phyloP scores from a whole-genome alignment of 140 eudicot species.

The Ambrosia hybrid region DNA sequence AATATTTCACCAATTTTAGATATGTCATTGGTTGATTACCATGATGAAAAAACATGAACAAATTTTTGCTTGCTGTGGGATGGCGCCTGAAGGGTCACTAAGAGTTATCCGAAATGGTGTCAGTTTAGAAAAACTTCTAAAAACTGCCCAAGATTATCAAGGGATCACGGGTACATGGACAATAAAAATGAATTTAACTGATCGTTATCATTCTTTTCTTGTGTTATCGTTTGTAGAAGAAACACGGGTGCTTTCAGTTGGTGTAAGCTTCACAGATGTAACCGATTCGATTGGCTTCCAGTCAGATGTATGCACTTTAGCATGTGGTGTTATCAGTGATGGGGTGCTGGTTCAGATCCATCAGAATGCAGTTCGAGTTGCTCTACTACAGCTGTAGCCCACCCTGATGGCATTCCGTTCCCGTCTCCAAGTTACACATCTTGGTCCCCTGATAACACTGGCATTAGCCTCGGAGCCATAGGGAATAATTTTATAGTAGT shows the following conservation, averaged over 20 bases:
- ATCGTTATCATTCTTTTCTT: constrained; percentile 78
- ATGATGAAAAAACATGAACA: constrained; percentile 91
- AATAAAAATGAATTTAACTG: constrained; percentile 59
- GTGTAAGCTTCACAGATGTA: constrained; percentile 88
- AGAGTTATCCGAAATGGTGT: constrained; percentile 82
- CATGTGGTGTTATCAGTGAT: constrained; percentile 79
- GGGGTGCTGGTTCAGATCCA: constrained; percentile 79
- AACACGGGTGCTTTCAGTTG: constrained; percentile 95
- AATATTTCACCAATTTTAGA: constrained; percentile 92
- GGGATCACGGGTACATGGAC: constrained; percentile 96
- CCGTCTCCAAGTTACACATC: constrained; percentile 68
- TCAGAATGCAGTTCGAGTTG: constrained; percentile 69
- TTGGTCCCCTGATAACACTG: constrained; percentile 76
- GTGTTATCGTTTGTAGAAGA: constrained; percentile 95
- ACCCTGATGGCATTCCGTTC: constrained; percentile 60
- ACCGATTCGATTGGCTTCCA: constrained; percentile 86
- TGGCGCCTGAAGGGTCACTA: constrained; percentile 92
- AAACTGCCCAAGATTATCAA: constrained; percentile 83
- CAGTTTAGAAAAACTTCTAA: constrained; percentile 73
- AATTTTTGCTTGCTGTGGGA: constrained; percentile 95
- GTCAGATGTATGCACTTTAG: constrained; percentile 93
- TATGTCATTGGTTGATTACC: constrained; percentile 74
- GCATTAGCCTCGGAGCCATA: constrained; percentile 80
- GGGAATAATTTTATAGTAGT: constrained; percentile 66
- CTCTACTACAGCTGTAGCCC: constrained; percentile 55